A percentile compares a stretch with the other conserved stretches of the same genome.
Conservation (phyloP, 768 basidiomycete species). For the Suillus tomentosus region DNA sequence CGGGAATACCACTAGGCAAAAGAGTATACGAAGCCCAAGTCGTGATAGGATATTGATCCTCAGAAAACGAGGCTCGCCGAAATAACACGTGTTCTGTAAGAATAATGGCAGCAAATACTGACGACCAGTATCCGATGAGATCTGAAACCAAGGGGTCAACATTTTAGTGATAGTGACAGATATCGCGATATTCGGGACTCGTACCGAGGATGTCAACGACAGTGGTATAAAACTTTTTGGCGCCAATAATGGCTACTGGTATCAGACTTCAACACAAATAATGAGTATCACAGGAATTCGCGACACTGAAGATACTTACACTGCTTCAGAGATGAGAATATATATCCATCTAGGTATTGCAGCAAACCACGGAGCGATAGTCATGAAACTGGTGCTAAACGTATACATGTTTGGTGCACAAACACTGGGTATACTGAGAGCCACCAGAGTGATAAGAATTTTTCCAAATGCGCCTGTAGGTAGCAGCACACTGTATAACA, state of each 20-base stretch:
- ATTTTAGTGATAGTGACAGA: not conserved
- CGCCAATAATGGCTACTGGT: slow-evolving; percentile 50
- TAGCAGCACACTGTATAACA: slow-evolving; percentile 40
- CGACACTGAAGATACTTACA: slow-evolving; percentile 32
- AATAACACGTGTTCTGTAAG: slow-evolving; percentile 47
- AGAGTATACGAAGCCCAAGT: slow-evolving; percentile 37
- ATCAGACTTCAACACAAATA: slow-evolving; percentile 36
- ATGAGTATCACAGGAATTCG: slow-evolving; percentile 3
- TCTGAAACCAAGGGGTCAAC: slow-evolving; percentile 19
- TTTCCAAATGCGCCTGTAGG: slow-evolving; percentile 47
- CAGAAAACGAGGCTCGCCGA: slow-evolving; percentile 33
- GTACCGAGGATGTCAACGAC: slow-evolving; percentile 44
- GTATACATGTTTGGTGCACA: slow-evolving; percentile 63
- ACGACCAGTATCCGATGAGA: slow-evolving; percentile 49
- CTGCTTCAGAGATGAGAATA: slow-evolving; percentile 44
- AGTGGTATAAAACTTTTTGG: slow-evolving; percentile 44
- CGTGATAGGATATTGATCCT: slow-evolving; percentile 36
- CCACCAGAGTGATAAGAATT: slow-evolving; percentile 51
- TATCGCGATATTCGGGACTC: slow-evolving; percentile 8
- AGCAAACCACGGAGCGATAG: slow-evolving; percentile 34
- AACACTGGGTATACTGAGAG: slow-evolving; percentile 55
- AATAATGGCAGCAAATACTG: slow-evolving; percentile 40
- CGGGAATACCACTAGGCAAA: slow-evolving; percentile 46
- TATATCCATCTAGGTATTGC: slow-evolving; percentile 49
- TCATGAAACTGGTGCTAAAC: slow-evolving; percentile 49